Evolutionary conservation across 2,329 filamentous ascomycete species (phyloP), one percentile per base, ranked within the genome.

Genomic region (Metarhizium humberi): DNA sequence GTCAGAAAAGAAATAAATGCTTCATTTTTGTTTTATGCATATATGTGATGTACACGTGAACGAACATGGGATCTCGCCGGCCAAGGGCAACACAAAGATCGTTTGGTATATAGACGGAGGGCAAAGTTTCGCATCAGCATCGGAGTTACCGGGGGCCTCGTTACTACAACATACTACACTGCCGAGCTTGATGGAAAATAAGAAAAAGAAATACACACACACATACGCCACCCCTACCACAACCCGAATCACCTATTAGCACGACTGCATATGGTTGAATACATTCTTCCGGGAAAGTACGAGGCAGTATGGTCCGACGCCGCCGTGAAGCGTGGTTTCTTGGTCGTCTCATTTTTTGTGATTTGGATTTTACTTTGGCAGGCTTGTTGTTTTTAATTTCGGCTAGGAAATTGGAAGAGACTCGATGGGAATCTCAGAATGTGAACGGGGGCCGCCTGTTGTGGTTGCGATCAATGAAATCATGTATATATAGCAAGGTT

Each of bases 121-220:
- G 38, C 18, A 53, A 43, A 54, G 38, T 55, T 55, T 57, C 54
- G 67, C 67, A 69, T 68, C 59, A 66, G 67, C 67, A 69, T 66
- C 50, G 67, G 67, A 66, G 67, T 69, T 68, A 56, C 53, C 46
- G 59, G 60, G 42, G 58, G 58, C 60, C 59, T 61, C 56, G 47
- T 59, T 58, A 61, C 42, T 45, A 16, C 42, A 45, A 45, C 42
- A 45, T 14, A 34, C 40, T 6, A 4, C 16, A 45, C 6, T 11
- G 18, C 42, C 18, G 42, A 13, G 16, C 18, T 45, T 45, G 42
- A 7, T 4, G 16, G 8, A 10, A 45, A 45, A 25, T 25, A 25
- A 25, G 25, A 25, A 25, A 25, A 25, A 25, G 25, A 25, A 25
- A 25, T 3, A 25, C 25, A 25, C 25, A 25, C 25, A 25, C 25